phyloP scores from a whole-genome alignment of 2,329 filamentous ascomycete species.

The Pseudogymnoascus verrucosus region DNA sequence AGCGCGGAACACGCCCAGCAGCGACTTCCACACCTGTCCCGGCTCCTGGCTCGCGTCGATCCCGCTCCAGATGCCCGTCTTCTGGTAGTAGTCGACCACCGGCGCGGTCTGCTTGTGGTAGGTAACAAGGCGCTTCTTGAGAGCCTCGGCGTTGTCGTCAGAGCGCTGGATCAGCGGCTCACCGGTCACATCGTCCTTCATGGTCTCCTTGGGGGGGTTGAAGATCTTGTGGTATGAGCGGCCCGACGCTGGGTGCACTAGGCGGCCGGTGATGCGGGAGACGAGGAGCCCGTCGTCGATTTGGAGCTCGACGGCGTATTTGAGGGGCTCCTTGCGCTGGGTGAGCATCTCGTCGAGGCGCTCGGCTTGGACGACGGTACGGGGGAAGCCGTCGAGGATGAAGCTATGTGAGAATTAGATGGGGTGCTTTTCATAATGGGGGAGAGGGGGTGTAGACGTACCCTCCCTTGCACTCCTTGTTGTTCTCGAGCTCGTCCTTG shows the following conservation, averaged over 20 bases:
- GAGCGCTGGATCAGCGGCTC: conserved; percentile 94
- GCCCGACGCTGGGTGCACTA: conserved; percentile 91
- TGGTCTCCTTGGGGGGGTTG: conserved; percentile 88
- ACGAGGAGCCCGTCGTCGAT: conserved; percentile 94
- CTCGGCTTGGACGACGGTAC: conserved; percentile 91
- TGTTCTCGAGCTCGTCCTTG: conserved; percentile 89
- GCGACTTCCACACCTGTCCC: conserved; percentile 87
- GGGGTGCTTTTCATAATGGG: conserved; percentile 9
- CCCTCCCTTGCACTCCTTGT: conserved; percentile 95
- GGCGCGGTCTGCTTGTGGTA: conserved; percentile 93
- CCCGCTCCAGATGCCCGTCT: conserved; percentile 92
- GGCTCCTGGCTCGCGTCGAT: conserved; percentile 96
- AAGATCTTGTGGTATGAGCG: conserved; percentile 98
- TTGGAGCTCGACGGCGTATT: conserved; percentile 93
- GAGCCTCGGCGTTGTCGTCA: conserved; percentile 91
- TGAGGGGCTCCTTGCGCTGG: conserved; percentile 70
- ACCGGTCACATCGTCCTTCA: conserved; percentile 95
- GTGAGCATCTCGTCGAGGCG: conserved; percentile 87
- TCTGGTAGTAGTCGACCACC: conserved; percentile 93
- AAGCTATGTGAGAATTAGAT: conserved; percentile 52
- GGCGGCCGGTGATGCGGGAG: conserved; percentile 88
- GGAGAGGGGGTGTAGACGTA: conserved; percentile 39
- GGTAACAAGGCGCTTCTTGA: conserved; percentile 88
- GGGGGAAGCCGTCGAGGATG: conserved; percentile 97
- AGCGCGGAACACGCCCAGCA: conserved; percentile 75